Evolutionary conservation across 345 rosid genomes (phyloP).

Genomic region (Salix koriyanagi): DNA sequence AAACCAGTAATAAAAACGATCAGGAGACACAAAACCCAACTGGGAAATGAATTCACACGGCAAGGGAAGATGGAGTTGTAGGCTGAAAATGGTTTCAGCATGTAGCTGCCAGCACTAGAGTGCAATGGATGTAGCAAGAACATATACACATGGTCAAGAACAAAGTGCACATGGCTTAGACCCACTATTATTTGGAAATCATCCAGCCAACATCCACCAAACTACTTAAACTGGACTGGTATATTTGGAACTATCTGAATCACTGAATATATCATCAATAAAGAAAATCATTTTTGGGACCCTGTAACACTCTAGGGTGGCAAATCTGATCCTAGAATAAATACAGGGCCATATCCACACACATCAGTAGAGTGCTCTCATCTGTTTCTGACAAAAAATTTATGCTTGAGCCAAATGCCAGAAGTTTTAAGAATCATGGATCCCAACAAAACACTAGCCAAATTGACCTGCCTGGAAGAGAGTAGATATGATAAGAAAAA

Average conservation of each 20-base stretch:
- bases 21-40: not conserved
- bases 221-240: not conserved
- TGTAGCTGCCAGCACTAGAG: slow-evolving; percentile 25
- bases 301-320: not conserved
- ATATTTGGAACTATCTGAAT: slow-evolving; percentile 10
- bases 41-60: not conserved
- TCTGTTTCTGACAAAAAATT: not conserved
- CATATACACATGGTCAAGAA: slow-evolving; percentile 32
- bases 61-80: not conserved
- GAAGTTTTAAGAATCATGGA: not conserved
- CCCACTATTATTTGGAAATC: slow-evolving; percentile 5
- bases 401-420: not conserved
- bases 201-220: not conserved
- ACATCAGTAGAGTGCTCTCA: too few relatives aligned
- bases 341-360: not conserved
- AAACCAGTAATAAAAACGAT: not conserved
- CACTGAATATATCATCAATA: not conserved
- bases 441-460: not conserved
- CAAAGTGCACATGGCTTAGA: slow-evolving; percentile 30
- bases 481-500: not conserved
- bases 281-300: not conserved
- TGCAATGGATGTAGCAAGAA: not conserved
- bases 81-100: not conserved
- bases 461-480: not conserved
- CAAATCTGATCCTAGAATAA: not conserved